Evolutionary conservation across 306 rosid genomes (phyloP).

Genomic region (Glycine latifolia): DNA sequence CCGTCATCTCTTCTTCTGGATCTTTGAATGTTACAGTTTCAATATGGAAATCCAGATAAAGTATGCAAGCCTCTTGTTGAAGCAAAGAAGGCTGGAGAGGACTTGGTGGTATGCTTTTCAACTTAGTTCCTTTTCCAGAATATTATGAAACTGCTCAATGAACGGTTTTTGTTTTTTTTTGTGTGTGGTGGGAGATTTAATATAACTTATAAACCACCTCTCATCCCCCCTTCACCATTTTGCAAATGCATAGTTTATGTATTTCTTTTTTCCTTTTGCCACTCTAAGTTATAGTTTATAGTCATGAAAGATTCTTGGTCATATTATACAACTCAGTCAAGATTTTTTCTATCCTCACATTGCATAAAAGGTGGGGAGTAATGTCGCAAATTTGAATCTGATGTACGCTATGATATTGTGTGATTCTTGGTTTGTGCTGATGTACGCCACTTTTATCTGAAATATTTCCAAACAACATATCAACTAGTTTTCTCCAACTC

Average conservation of each 20-base stretch:
- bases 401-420: not conserved
- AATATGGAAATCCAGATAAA: slow-evolving; percentile 95
- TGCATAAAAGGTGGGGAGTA: not conserved
- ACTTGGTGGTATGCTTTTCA: slow-evolving; percentile 80
- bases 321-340: not conserved
- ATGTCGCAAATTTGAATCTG: slow-evolving; percentile 24
- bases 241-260: not conserved
- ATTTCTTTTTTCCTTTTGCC: not conserved
- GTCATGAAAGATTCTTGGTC: not conserved
- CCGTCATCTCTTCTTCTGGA: slow-evolving; percentile 13
- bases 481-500: slow-evolving; percentile 13
- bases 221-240: not conserved
- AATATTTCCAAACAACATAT: not conserved
- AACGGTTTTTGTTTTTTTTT: not conserved
- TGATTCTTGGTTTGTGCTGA: slow-evolving; percentile 10
- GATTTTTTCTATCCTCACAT: slow-evolving; percentile 21
- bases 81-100: slow-evolving; percentile 81
- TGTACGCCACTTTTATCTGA: not conserved
- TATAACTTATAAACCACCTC: not conserved
- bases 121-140: slow-evolving; percentile 35
- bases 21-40: slow-evolving; percentile 73
- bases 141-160: slow-evolving; percentile 23
- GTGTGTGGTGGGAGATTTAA: not conserved
- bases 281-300: not conserved
- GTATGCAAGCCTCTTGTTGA: slow-evolving; percentile 78